Conservation (phyloP, 768 basidiomycete species). For the Neoboletus magnificus region DNA sequence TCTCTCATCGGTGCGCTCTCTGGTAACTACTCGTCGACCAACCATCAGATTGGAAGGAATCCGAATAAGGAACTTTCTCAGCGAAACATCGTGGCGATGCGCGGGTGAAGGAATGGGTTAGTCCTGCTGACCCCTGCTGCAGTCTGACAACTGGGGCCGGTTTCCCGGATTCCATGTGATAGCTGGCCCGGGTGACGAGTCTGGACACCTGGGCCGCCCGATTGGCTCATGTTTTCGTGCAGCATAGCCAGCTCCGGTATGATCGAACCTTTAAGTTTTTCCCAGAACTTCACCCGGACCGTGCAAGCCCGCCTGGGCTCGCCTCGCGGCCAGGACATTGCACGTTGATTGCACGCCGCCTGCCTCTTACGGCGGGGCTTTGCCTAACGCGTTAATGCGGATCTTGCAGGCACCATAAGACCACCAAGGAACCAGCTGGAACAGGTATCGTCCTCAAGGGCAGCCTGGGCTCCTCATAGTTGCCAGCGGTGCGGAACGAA, state of each 20-base stretch:
- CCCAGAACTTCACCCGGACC: slow-evolving; percentile 15
- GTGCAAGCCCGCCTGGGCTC: slow-evolving; percentile 8
- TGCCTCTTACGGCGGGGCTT: not conserved
- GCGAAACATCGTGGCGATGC: slow-evolving; percentile 26
- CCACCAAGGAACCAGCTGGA: not conserved
- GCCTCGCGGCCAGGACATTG: slow-evolving; percentile 5
- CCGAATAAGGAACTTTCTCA: slow-evolving; percentile 18
- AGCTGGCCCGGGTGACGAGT: slow-evolving; percentile 7
- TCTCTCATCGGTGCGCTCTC: slow-evolving; percentile 18
- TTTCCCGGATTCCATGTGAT: slow-evolving; percentile 7
- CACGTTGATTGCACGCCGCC: not conserved
- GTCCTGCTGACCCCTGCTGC: slow-evolving; percentile 14
- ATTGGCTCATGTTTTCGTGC: slow-evolving; percentile 8
- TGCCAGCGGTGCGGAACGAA: not conserved
- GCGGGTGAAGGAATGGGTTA: slow-evolving; percentile 6
- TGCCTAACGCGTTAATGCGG: slow-evolving; percentile 7
- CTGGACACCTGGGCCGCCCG: slow-evolving; percentile 4
- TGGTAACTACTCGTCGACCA: slow-evolving; percentile 16
- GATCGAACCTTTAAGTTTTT: slow-evolving; percentile 26
- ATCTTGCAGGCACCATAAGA: slow-evolving; percentile 15
- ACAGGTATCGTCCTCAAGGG: not conserved
- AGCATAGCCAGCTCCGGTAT: slow-evolving; percentile 31
- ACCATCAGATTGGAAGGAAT: slow-evolving; percentile 19
- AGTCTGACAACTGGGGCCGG: slow-evolving; percentile 20
- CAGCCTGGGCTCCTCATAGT: not conserved